phyloP scores from a whole-genome alignment of 106 monocot genomes.

The Allium fistulosum region DNA sequence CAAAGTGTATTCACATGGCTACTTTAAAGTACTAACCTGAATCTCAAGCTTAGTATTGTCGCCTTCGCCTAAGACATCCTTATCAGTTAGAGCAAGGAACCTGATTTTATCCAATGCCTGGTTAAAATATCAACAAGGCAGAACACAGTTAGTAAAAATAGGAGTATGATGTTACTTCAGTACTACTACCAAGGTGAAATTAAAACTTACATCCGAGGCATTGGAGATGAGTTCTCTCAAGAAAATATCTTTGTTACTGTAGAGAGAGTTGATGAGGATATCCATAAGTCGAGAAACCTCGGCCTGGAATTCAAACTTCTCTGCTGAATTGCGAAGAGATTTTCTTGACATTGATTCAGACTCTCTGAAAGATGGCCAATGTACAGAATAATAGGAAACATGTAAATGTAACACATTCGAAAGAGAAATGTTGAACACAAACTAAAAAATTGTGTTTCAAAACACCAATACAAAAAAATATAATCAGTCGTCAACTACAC shows the following conservation, averaged over 20 bases:
- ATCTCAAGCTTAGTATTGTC: slow-evolving; percentile 78
- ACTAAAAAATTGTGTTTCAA: too few species aligned
- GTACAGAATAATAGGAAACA: not conserved
- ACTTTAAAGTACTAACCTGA: slow-evolving; percentile 20
- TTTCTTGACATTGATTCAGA: slow-evolving; percentile 57
- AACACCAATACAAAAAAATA: too few species aligned
- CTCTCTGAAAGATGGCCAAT: slow-evolving; percentile 29
- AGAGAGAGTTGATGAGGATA: slow-evolving; percentile 69
- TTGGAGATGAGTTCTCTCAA: slow-evolving; percentile 79
- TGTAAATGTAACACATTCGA: too few species aligned
- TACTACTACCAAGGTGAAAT: not conserved
- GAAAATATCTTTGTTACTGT: slow-evolving; percentile 82
- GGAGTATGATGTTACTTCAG: not conserved
- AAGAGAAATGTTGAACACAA: too few species aligned
- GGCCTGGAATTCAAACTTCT: slow-evolving; percentile 83
- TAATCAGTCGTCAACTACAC: too few species aligned
- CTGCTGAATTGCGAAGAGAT: slow-evolving; percentile 30
- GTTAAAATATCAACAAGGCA: not conserved
- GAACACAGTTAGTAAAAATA: not conserved
- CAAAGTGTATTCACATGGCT: slow-evolving; percentile 17
- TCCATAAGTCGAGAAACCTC: slow-evolving; percentile 79
- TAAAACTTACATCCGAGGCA: slow-evolving; percentile 54
- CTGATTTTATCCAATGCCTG: slow-evolving; percentile 98
- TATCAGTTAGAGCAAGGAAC: slow-evolving; percentile 91
- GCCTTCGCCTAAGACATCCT: slow-evolving; percentile 89